Evolutionary conservation across 148 eudicot genomes (phyloP).

Genomic region (Camellia lanceoleosa): DNA sequence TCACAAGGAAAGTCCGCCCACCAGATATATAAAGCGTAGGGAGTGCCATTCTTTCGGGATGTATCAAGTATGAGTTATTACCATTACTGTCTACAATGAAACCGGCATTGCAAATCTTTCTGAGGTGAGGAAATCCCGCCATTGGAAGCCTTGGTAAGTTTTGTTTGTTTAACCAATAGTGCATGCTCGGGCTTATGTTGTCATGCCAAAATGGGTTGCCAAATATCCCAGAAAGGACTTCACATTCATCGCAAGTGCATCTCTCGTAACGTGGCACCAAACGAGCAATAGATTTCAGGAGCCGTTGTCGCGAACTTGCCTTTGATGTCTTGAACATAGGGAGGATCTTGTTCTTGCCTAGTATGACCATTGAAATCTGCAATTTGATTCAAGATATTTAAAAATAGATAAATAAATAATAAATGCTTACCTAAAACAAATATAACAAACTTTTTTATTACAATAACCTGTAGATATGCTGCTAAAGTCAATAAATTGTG

Average conservation of each 20-base stretch:
- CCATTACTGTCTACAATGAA: slow-evolving; percentile 20
- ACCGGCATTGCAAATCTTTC: slow-evolving; percentile 18
- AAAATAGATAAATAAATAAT: too few species aligned
- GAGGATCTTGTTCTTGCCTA: too few species aligned
- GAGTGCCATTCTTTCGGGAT: slow-evolving; percentile 38
- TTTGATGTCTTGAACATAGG: too few species aligned
- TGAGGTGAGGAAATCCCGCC: slow-evolving; percentile 37
- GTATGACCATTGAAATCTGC: slow-evolving; percentile 26
- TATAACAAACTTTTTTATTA: too few species aligned
- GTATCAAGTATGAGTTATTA: slow-evolving; percentile 26
- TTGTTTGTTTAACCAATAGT: slow-evolving; percentile 31
- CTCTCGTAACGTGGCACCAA: slow-evolving; percentile 35
- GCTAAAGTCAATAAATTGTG: too few species aligned
- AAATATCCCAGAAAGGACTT: slow-evolving; percentile 34
- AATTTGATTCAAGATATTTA: not conserved
- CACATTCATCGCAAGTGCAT: slow-evolving; percentile 35
- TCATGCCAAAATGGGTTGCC: slow-evolving; percentile 35
- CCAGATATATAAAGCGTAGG: slow-evolving; percentile 2
- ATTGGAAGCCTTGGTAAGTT: slow-evolving; percentile 30
- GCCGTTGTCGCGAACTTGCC: too few species aligned
- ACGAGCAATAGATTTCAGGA: slow-evolving; percentile 33
- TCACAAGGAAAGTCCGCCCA: too few species aligned
- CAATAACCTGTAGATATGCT: too few species aligned
- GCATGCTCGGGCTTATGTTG: slow-evolving; percentile 26
- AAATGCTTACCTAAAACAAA: too few species aligned